Evolutionary conservation across 2,329 filamentous ascomycete genomes (phyloP).

Genomic region (Lasiodiplodia sp.): DNA sequence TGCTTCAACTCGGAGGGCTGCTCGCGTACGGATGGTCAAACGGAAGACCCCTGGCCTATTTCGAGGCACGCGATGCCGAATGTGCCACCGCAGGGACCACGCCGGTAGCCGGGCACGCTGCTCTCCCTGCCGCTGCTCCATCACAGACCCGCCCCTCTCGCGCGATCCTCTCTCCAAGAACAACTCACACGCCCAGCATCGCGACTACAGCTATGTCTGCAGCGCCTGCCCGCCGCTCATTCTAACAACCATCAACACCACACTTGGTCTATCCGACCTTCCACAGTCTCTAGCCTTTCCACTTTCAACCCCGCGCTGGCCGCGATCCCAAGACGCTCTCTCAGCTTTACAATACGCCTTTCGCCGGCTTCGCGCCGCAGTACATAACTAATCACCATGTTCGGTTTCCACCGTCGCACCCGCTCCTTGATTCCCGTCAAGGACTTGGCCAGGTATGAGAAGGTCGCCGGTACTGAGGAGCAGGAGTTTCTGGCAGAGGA

Average conservation of each 20-base stretch:
- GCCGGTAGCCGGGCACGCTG: slow-evolving; percentile 9
- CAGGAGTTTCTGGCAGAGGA: slow-evolving; percentile 40
- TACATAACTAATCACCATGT: slow-evolving; percentile 40
- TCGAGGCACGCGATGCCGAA: slow-evolving; percentile 13
- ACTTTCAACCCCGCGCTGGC: slow-evolving; percentile 22
- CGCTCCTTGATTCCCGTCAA: slow-evolving; percentile 54
- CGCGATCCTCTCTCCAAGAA: slow-evolving; percentile 21
- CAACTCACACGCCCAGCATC: slow-evolving; percentile 23
- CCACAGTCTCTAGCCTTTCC: slow-evolving; percentile 18
- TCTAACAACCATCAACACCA: slow-evolving; percentile 20
- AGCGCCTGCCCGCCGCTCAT: slow-evolving; percentile 27
- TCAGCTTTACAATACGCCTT: slow-evolving; percentile 13
- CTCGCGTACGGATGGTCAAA: slow-evolving; percentile 23
- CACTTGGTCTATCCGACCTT: slow-evolving; percentile 25
- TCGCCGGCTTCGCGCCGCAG: slow-evolving; percentile 4
- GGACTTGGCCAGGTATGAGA: slow-evolving; percentile 51
- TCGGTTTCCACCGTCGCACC: slow-evolving; percentile 52
- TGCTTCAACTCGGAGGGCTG: slow-evolving; percentile 16
- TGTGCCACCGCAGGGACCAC: slow-evolving; percentile 22
- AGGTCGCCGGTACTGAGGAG: slow-evolving; percentile 44
- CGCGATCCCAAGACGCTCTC: slow-evolving; percentile 23
- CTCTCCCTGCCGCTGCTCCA: slow-evolving; percentile 26
- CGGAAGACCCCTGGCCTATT: slow-evolving; percentile 25
- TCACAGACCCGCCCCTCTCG: slow-evolving; percentile 26
- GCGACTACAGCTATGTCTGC: slow-evolving; percentile 29